phyloP scores from a whole-genome alignment of 257 asterid species.

The Nicotiana noctiflora region DNA sequence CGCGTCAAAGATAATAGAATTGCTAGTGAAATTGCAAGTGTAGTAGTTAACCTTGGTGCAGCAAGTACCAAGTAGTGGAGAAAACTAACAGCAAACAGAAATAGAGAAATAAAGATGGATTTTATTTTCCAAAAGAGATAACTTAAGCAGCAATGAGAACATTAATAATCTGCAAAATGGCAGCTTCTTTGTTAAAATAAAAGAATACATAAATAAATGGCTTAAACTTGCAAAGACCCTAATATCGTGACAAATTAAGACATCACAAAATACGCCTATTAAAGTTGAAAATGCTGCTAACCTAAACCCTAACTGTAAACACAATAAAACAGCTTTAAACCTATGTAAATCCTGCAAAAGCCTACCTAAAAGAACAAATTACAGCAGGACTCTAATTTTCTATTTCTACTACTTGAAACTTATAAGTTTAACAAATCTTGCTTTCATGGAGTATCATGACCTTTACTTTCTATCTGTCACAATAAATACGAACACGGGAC shows the following conservation, averaged over 20 bases:
- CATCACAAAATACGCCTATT: background rate
- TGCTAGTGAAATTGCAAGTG: background rate
- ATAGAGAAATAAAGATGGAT: background rate
- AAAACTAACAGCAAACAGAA: background rate
- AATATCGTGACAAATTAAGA: background rate
- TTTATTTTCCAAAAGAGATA: background rate
- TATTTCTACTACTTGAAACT: background rate
- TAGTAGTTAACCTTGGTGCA: background rate
- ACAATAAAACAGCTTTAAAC: background rate
- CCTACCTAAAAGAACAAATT: background rate
- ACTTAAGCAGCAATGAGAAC: background rate
- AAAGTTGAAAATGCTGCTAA: background rate
- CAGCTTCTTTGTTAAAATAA: background rate
- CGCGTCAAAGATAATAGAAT: background rate
- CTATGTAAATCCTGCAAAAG: background rate
- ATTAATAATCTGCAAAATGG: background rate
- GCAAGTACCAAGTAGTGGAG: background rate
- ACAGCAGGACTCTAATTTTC: background rate
- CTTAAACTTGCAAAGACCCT: background rate
- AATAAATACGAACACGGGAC: constrained; percentile 1
- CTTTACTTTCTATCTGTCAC: background rate
- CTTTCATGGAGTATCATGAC: background rate
- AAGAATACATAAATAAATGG: background rate
- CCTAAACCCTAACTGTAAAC: background rate
- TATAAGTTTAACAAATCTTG: background rate